Base-by-base conservation (phyloP, 2,329 filamentous ascomycete genomes). In the Nigrospora sphaerica region DNA sequence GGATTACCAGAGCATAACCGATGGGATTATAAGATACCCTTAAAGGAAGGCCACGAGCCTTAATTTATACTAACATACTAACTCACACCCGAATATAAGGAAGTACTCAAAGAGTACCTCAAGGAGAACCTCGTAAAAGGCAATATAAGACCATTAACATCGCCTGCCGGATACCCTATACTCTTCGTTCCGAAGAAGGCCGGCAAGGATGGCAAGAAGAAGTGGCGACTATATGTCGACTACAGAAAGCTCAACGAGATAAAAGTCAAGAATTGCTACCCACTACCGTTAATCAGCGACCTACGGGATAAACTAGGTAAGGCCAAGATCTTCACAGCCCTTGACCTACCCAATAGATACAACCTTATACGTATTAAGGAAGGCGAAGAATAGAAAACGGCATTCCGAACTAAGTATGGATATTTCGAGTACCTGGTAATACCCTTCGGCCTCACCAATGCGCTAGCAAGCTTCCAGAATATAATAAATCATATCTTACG, bases 361-460 rank as follows among this genome's bases (percentile, higher is more conserved):
- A 47, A 49, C 45, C 52, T 50, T 19, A 50, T 50, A 18, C 47
- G 31, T 12, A 49, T 60, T 18, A 39, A 32, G 17, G 28, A 51
- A 50, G 36, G 40, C 31, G 38, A 63, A 36, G 43, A 62, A 50
- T 59, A 48, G 44, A 60, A 60, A 46, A 63, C 42, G 6, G 44
- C 45, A 13, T 62, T 63, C 49, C 40, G 45, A 35, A 60, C 40
- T 9, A 45, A 48, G 11, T 61, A 55, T 49, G 46, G 52, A 6
- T 39, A 51, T 28, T 64, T 50, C 48, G 48, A 63, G 43, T 63
- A 60, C 47, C 37, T 52, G 39, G 44, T 63, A 37, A 58, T 63
- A 47, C 49, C 46, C 18, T 62, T 64, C 49, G 49, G 47, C 1
- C 45, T 60, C 38, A 54, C 41, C 36, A 57, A 57, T 19, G 17